Conservation (phyloP, 2,329 filamentous ascomycete genomes). For the Fusarium sp. region DNA sequence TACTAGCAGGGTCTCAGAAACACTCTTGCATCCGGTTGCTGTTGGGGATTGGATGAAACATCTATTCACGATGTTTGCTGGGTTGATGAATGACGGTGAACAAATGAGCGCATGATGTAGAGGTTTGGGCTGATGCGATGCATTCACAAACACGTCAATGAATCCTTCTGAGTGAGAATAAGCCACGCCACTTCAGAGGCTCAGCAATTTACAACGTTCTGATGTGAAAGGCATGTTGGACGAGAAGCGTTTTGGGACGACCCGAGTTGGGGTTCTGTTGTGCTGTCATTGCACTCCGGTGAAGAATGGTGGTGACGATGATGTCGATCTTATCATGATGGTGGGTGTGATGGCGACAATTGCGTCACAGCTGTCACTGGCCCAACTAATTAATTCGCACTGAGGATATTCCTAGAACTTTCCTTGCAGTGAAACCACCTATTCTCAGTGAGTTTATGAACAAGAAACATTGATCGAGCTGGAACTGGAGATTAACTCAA, state of each 20-base stretch:
- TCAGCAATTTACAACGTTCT: background rate
- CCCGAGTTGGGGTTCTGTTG: background rate
- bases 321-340: constrained; percentile 26
- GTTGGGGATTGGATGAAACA: background rate
- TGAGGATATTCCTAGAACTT: background rate
- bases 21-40: constrained; percentile 20
- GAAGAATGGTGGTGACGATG: constrained; percentile 31
- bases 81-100: constrained; percentile 26
- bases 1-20: constrained; percentile 14
- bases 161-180: background rate
- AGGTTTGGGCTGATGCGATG: background rate
- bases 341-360: constrained; percentile 25
- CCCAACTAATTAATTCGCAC: background rate
- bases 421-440: background rate
- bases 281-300: background rate
- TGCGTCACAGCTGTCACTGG: constrained; percentile 26
- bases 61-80: background rate
- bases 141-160: background rate
- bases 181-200: background rate
- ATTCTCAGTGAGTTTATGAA: background rate
- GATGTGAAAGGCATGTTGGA: background rate
- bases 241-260: constrained; percentile 1
- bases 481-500: background rate
- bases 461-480: background rate
- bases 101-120: background rate